phyloP scores from a whole-genome alignment of 2,329 filamentous ascomycete genomes.

The Capronia americana region DNA sequence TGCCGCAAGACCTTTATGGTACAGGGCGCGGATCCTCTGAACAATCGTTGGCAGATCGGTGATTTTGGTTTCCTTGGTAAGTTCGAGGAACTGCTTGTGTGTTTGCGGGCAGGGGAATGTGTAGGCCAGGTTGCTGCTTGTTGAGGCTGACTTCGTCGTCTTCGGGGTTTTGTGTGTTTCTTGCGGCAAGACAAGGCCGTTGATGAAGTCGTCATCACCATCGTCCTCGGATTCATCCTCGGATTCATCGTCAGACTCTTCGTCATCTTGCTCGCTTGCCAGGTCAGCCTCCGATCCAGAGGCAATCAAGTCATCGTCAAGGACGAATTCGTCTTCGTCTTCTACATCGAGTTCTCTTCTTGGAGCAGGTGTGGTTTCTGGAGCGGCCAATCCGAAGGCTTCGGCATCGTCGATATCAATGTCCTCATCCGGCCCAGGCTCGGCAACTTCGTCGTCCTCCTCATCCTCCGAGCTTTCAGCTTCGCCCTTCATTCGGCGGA shows the following conservation, averaged over 20 bases:
- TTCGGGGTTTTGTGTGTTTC: constrained; percentile 50
- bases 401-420: constrained; percentile 62
- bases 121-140: constrained; percentile 67
- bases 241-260: constrained; percentile 61
- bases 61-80: constrained; percentile 66
- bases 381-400: constrained; percentile 67
- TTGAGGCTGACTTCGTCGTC: constrained; percentile 60
- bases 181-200: constrained; percentile 62
- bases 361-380: constrained; percentile 42
- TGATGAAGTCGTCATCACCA: constrained; percentile 74
- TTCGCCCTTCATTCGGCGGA: constrained; percentile 86
- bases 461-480: constrained; percentile 69
- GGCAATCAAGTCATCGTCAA: constrained; percentile 87
- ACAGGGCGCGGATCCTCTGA: constrained; percentile 87
- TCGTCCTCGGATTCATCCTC: constrained; percentile 63
- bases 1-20: constrained; percentile 83
- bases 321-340: constrained; percentile 91
- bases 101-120: constrained; percentile 85
- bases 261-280: constrained; percentile 49
- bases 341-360: constrained; percentile 71
- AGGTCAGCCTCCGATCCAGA: constrained; percentile 68
- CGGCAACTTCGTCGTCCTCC: constrained; percentile 44
- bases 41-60: constrained; percentile 77
- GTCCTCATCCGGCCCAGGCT: constrained; percentile 58
- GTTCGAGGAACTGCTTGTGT: constrained; percentile 73